phyloP scores from a whole-genome alignment of 1,284 basidiomycete species.

The Cutaneotrichosporon mucoides region DNA sequence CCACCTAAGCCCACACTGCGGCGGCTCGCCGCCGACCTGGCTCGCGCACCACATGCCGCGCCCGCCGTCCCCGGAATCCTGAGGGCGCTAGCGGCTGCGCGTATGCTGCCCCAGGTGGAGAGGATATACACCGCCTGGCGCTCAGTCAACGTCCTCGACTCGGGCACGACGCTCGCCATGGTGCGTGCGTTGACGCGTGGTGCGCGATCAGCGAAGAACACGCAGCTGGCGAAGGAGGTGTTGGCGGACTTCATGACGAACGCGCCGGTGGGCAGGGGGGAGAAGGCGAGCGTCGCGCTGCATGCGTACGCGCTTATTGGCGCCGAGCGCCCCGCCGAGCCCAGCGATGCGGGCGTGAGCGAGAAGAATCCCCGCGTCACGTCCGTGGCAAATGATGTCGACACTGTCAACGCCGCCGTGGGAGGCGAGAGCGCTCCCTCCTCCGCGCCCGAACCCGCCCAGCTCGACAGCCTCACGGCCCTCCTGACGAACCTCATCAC shows the following conservation, averaged over 20 bases:
- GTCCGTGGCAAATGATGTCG: too few relatives aligned
- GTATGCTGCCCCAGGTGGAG: conserved; percentile 5
- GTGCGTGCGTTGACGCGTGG: conserved; percentile 14
- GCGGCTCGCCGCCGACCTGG: conserved; percentile 11
- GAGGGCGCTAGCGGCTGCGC: conserved; percentile 10
- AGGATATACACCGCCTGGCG: conserved; percentile 3
- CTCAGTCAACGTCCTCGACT: conserved; percentile 1
- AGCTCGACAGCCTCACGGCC: too few relatives aligned
- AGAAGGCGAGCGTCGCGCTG: neutral
- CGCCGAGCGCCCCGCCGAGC: too few relatives aligned
- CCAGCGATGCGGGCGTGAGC: neutral
- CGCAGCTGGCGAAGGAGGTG: conserved; percentile 8
- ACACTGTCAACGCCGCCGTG: too few relatives aligned
- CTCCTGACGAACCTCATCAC: neutral
- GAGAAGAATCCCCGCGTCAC: neutral
- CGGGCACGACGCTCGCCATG: conserved; percentile 7
- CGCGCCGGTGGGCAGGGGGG: neutral
- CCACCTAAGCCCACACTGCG: conserved; percentile 2
- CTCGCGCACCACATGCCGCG: neutral
- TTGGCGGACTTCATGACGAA: conserved; percentile 8
- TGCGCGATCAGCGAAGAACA: conserved; percentile 1
- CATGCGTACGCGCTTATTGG: neutral
- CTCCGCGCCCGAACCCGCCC: too few relatives aligned
- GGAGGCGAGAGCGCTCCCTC: too few relatives aligned
- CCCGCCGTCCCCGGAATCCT: conserved; percentile 12